Evolutionary conservation across 2,329 filamentous ascomycete genomes (phyloP), one percentile per base, ranked within the genome.

Genomic region (Alternaria brassicicola): DNA sequence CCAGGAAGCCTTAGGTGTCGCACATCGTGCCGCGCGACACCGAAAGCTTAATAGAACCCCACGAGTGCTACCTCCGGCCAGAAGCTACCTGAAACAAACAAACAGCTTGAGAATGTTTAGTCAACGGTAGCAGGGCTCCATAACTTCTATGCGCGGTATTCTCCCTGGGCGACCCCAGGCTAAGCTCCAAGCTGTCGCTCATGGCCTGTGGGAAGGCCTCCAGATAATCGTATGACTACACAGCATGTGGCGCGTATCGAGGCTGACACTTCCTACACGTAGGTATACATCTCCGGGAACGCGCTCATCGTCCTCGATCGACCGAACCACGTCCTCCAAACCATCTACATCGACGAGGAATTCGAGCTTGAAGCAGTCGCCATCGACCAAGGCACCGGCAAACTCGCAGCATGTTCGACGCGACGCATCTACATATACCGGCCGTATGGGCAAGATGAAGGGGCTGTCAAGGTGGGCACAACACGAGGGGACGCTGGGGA

Each of bases 231-330:
- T 92, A 81, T 81, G 86, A 62, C 51, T 36, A 35, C 59, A 31
- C 52, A 41, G 61, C 48, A 21, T 33, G 23, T 42, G 17, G 23
- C 31, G n/a, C 30, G 33, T 12, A 41, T 41, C 25, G 50, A 31
- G 7, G 52, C 65, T 67, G 55, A 68, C 52, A 26, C 4, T 17
- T 15, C 28, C 30, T 15, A 17, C 31, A 2, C 8, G 4, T 61
- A 96, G 92, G 87, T 88, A 50, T 99, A 98, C 79, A 90, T 97
- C 65, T 95, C 91, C 59, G 94, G 94, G 71, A 91, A 89, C 78
- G 92, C 92, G 61, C 86, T 98, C 64, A 87, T 95, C 52, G 89
- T 99, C 69, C 87, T 98, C 67, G 85, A 87, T 72, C 89, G 88
- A 49, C 86, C 91, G 51, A 84, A 89, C 61, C 86, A 86, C 53